Evolutionary conservation across 257 asterid genomes (phyloP), one percentile per base, ranked within the genome.

Genomic region (Euphrasia confusa): DNA sequence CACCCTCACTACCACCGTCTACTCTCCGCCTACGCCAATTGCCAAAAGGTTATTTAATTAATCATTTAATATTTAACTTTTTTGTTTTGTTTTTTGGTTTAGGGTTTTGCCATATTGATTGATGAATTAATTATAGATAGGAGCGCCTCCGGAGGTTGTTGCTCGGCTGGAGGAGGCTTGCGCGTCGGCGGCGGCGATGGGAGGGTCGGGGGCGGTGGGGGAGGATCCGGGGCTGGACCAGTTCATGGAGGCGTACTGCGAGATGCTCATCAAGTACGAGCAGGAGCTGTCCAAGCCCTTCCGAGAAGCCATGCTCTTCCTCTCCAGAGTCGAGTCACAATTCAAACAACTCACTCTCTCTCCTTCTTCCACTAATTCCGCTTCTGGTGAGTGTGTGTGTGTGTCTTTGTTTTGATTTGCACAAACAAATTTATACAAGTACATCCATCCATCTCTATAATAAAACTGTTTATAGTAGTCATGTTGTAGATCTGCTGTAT

Each of bases 211-310:
- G 56, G 24, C 74, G 59, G 65, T 92, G 0, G 96, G 97, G 0
- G 91, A 84, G 66, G 99, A 92, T 80, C 96, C 99, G 53, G 94
- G 82, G 54, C 78, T 92, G 7, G 99, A 92, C 65, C 99, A 89
- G 65, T 92, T 92, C 74, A 92, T 92, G 99, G 99, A 92, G 66
- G 97, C 97, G 0, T 92, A 92, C 66, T 92, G 99, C 71, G 99
- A 92, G 69, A 92, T 92, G 97, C 84, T 92, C 72, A 77, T 53
- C 0, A 92, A 92, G 53, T 92, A 89, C 64, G 97, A 89, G 47
- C 97, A 89, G 72, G 99, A 92, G 57, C 94, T 92, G 26, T 77
- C 97, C 0, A 92, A 92, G 74, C 99, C 99, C 78, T 86, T 86
- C 66, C 81, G 82, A 60, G 99, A 89, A 70, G 99, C 99, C 73